Conservation (phyloP, 306 rosid genomes). For the Carpinus fangiana region DNA sequence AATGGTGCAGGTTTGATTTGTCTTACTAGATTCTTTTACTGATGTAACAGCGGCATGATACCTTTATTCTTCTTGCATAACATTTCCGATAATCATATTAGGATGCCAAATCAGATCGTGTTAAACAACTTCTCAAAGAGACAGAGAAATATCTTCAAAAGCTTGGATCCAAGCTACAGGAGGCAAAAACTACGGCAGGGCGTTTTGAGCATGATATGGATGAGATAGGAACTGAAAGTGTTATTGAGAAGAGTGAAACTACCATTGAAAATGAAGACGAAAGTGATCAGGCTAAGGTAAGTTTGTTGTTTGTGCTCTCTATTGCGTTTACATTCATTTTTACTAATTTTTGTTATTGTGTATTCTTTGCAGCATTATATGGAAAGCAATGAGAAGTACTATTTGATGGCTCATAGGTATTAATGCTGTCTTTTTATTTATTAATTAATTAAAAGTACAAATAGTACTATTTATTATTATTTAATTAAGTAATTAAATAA, state of each 20-base stretch:
- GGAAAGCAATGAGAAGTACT: slow-evolving; percentile 99
- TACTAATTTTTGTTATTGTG: slow-evolving; percentile 27
- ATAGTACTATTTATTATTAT: too few species aligned
- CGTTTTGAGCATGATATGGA: slow-evolving; percentile 68
- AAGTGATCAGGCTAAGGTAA: slow-evolving; percentile 97
- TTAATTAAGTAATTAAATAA: too few species aligned
- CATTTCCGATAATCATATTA: slow-evolving; percentile 31
- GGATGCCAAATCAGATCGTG: slow-evolving; percentile 99
- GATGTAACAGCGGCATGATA: slow-evolving; percentile 11
- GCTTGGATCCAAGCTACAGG: slow-evolving; percentile 89
- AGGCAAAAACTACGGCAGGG: slow-evolving; percentile 71
- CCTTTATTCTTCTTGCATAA: slow-evolving; percentile 13
- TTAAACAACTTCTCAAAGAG: slow-evolving; percentile 96
- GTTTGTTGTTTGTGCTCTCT: slow-evolving; percentile 36
- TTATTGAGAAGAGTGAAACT: slow-evolving; percentile 62
- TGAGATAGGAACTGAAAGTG: slow-evolving; percentile 50
- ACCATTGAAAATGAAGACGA: slow-evolving; percentile 86
- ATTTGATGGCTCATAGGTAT: slow-evolving; percentile 99
- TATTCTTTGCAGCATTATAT: slow-evolving; percentile 77
- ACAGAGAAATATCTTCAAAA: slow-evolving; percentile 98
- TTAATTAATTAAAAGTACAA: too few species aligned
- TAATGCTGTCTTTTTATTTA: slow-evolving; percentile 23
- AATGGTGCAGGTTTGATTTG: slow-evolving; percentile 88
- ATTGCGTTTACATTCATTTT: slow-evolving; percentile 6
- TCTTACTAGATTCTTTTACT: slow-evolving; percentile 18